Conservation (phyloP, 148 eudicot species). For the Fagopyrum homotropicum region DNA sequence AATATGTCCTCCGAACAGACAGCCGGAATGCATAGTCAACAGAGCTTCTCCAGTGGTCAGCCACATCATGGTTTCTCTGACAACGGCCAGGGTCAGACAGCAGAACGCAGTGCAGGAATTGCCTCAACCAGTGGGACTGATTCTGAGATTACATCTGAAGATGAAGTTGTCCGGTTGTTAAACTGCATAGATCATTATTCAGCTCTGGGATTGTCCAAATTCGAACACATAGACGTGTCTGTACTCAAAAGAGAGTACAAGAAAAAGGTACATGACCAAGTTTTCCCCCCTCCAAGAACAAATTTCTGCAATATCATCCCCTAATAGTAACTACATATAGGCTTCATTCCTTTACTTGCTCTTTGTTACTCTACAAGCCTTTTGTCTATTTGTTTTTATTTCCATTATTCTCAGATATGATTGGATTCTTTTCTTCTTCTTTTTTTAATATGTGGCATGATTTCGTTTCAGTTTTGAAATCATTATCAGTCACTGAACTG, state of each 20-base stretch:
- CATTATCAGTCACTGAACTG: background rate
- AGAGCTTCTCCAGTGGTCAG: slow-evolving; percentile 34
- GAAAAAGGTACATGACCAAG: slow-evolving; percentile 52
- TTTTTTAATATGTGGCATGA: background rate
- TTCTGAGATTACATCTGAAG: slow-evolving; percentile 81
- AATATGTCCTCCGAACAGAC: slow-evolving; percentile 43
- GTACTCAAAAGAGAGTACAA: slow-evolving; percentile 76
- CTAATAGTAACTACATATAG: no score
- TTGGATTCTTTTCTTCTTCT: no score
- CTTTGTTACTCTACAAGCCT: no score
- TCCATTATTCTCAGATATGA: background rate
- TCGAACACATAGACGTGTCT: slow-evolving; percentile 58
- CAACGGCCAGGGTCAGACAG: slow-evolving; percentile 37
- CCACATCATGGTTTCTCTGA: slow-evolving; percentile 36
- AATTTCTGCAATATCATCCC: background rate
- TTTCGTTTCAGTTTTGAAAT: background rate
- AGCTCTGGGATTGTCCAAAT: slow-evolving; percentile 76
- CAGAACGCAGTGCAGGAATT: slow-evolving; percentile 55
- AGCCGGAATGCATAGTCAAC: slow-evolving; percentile 48
- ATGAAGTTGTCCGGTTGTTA: slow-evolving; percentile 82
- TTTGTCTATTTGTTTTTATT: background rate
- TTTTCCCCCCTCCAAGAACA: background rate
- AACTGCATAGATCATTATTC: slow-evolving; percentile 92
- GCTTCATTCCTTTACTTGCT: no score
- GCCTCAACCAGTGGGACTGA: slow-evolving; percentile 89